Conservation (phyloP, 768 basidiomycete genomes). For the Panellus pusillus region DNA sequence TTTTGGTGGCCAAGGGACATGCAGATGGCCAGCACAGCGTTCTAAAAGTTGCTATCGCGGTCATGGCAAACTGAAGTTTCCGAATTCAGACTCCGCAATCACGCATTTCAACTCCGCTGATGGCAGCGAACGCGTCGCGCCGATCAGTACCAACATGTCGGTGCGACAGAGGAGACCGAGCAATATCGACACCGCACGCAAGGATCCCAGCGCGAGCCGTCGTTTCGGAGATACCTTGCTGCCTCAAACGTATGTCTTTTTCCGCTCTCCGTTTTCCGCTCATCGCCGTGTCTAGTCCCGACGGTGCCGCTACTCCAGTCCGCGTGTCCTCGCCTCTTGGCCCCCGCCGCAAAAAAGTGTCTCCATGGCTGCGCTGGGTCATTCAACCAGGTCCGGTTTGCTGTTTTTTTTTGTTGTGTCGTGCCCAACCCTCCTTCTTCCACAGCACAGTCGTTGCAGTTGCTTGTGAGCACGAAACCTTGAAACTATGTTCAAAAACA, state of each 20-base stretch:
- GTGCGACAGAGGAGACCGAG: conserved; percentile 46
- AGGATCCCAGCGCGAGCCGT: conserved; percentile 41
- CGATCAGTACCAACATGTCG: not conserved
- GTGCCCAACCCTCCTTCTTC: not conserved
- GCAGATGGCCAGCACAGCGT: too few species aligned
- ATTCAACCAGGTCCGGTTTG: conserved; percentile 61
- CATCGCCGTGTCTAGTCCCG: conserved; percentile 31
- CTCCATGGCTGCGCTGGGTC: conserved; percentile 67
- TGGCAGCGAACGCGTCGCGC: not conserved
- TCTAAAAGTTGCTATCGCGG: too few species aligned
- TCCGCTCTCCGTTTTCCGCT: conserved; percentile 7
- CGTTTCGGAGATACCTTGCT: conserved; percentile 64
- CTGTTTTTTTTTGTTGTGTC: not conserved
- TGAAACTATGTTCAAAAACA: too few species aligned
- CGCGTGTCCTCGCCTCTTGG: conserved; percentile 35
- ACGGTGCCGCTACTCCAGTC: conserved; percentile 38
- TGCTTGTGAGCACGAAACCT: conserved; percentile 37
- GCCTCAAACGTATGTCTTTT: conserved; percentile 55
- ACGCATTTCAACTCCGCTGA: too few species aligned
- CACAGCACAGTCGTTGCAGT: conserved; percentile 63
- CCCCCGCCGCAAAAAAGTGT: conserved; percentile 22
- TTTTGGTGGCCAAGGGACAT: too few species aligned
- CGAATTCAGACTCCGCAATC: too few species aligned
- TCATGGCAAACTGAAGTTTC: too few species aligned
- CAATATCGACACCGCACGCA: conserved; percentile 3